Conservation (phyloP, 768 basidiomycete species). For the Coprinopsis strossmayeri region DNA sequence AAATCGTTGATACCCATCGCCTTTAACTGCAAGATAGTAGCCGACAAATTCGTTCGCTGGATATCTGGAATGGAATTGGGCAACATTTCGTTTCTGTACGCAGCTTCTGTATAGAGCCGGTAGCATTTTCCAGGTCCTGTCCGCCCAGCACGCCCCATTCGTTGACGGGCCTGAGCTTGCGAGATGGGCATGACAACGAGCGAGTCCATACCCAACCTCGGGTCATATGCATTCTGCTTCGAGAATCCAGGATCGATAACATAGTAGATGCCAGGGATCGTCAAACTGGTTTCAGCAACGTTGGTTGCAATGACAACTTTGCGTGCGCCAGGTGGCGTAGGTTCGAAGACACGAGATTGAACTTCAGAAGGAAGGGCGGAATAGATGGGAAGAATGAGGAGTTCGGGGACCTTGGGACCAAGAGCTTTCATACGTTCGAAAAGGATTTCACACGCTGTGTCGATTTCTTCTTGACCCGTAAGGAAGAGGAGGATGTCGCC, state of each 20-base stretch:
- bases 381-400: conserved; percentile 95
- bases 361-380: conserved; percentile 97
- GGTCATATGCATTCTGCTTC: conserved; percentile 98
- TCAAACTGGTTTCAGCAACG: conserved; percentile 96
- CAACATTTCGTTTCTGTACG: conserved; percentile 98
- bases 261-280: conserved; percentile 98
- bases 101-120: conserved; percentile 95
- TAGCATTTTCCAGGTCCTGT: conserved; percentile 99
- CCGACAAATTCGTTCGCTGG: conserved; percentile 87
- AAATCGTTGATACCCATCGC: conserved; percentile 99
- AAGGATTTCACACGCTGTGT: conserved; percentile 94
- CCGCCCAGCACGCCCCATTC: conserved; percentile 93
- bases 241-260: conserved; percentile 98
- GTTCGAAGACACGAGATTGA: conserved; percentile 96
- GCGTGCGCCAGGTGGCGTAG: conserved; percentile 95
- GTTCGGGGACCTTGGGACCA: conserved; percentile 96
- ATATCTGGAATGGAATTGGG: conserved; percentile 98
- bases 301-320: conserved; percentile 99
- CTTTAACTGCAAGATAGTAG: conserved; percentile 92
- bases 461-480: conserved; percentile 98
- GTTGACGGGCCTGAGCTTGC: conserved; percentile 94
- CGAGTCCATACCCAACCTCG: conserved; percentile 96
- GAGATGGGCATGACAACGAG: conserved; percentile 98
- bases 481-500: conserved; percentile 96
- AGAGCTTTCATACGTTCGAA: conserved; percentile 99